Evolutionary conservation across 2,329 filamentous ascomycete genomes (phyloP), one percentile per base, ranked within the genome.

Genomic region (Elsinoe fawcettii): DNA sequence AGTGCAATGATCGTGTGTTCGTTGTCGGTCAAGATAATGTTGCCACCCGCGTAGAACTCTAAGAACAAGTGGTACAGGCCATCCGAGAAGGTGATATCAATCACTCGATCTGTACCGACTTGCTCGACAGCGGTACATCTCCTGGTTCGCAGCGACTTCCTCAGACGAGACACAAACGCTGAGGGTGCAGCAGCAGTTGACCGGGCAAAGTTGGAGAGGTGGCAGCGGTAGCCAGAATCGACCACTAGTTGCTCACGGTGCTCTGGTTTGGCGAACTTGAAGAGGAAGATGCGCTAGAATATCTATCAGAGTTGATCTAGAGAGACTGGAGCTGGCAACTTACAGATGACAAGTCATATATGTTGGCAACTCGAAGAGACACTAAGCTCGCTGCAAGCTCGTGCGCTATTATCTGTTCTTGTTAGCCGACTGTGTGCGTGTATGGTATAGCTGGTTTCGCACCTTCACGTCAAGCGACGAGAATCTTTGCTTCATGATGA

Each of bases 11-110:
- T 91, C 61, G 86, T 93, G 55, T 91, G 76, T 22, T 95, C 85
- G 53, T 79, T 80, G 68, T 97, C 90, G 2, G 93, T 96, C 55
- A 99, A 78, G 60, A 99, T 89, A 60, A 99, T 86, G 69, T 99
- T 99, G 46, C 93, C 93, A 55, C 88, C 88, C 1, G 93, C 92
- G 69, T 96, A 99, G 74, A 99, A 99, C 73, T 99, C 93, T 25
- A 99, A 76, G 69, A 90, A 96, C 20, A 99, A 72, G 41, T 86
- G 80, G 69, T 95, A 96, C 64, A 85, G 80, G 9, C 93, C 93
- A 75, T 97, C 90, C 64, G 88, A 95, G 69, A 99, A 96, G 65
- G 87, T 81, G 56, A 99, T 84, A 69, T 97, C 90, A 55, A 99
- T 85, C 60, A 99, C 87, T 55, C 93, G 82, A 70, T 99, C 93